These are phyloP conservation scores for Schrenkiella parvula DNA, from an alignment of 345 rosid genomes.

Conservation along the genomic window DNA sequence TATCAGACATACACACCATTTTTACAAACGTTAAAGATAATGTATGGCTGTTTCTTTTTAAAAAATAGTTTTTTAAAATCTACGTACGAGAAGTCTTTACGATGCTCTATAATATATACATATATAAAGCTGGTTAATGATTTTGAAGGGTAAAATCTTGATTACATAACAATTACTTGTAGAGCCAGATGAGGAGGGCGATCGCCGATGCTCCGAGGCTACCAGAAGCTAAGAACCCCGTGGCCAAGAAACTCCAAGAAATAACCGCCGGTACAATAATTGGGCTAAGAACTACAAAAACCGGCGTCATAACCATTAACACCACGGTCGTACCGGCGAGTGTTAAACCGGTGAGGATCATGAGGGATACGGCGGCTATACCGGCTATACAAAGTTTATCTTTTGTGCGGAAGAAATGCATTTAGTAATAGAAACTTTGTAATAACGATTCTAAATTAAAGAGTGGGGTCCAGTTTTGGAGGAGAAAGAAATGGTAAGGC, in stretches of 20 bases:
- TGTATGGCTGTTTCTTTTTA: too few relatives aligned
- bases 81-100: too few relatives aligned
- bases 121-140: not conserved
- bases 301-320: constrained; percentile 55
- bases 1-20: not conserved
- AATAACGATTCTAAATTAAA: not conserved
- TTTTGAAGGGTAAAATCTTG: not conserved
- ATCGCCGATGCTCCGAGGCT: constrained; percentile 63
- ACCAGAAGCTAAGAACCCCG: constrained; percentile 67
- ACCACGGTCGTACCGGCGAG: constrained; percentile 57
- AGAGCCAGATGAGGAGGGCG: constrained; percentile 71
- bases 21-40: not conserved
- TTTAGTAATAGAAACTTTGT: constrained; percentile 4
- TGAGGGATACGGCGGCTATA: constrained; percentile 59
- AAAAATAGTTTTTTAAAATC: too few relatives aligned
- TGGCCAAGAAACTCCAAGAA: constrained; percentile 37
- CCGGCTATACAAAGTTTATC: constrained; percentile 33
- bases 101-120: too few relatives aligned
- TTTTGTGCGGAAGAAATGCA: constrained; percentile 3
- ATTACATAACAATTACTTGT: constrained; percentile 39
- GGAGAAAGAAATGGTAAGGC: not conserved
- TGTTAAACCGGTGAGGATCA: constrained; percentile 57
- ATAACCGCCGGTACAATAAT: constrained; percentile 69
- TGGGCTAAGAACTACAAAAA: constrained; percentile 67
- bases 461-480: constrained; percentile 14